Evolutionary conservation across 257 asterid genomes (phyloP), one percentile per base, ranked within the genome.

Genomic region (Euphrasia confusa): DNA sequence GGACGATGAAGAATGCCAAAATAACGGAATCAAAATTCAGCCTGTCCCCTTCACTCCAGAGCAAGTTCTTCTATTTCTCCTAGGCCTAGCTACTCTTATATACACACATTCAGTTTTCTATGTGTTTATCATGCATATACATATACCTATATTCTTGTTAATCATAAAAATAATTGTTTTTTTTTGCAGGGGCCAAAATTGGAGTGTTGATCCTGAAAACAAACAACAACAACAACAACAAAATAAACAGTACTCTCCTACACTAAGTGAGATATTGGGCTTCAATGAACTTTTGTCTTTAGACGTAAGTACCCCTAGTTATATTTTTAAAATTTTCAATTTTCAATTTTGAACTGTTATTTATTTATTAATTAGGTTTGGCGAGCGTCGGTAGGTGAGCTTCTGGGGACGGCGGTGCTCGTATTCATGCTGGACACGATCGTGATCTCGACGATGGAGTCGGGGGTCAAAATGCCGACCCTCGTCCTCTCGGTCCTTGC

Each of bases 331-430:
- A n/a, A n/a, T n/a, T n/a, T n/a, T n/a, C n/a, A n/a, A n/a, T n/a
- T n/a, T n/a, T n/a, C n/a, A n/a, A n/a, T n/a, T n/a, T n/a, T n/a
- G n/a, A n/a, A n/a, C n/a, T n/a, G n/a, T n/a, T n/a, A n/a, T n/a
- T n/a, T n/a, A n/a, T n/a, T n/a, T n/a, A n/a, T 21, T 21, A 21
- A 21, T n/a, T n/a, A 88, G 96, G 83, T 83, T 5, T 89, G 90
- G 89, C 73, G 94, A 60, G 95, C 96, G 12, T 82, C 96, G 3
- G 52, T 84, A 0, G 97, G 89, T 4, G 97, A 89, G 79, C 62
- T 82, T 4, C 63, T 86, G 3, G 97, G 95, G 14, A 61, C 94
- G 0, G 94, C 95, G 0, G 81, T 84, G 3, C 70, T 86, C 0
- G 94, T 86, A 0, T 86, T 89, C 78, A 78, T 83, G 87, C 58